Percentiles rank a stretch among this genome's conserved stretches.
phyloP scores from a whole-genome alignment of 331 rosid species.

The Acacia concinna region DNA sequence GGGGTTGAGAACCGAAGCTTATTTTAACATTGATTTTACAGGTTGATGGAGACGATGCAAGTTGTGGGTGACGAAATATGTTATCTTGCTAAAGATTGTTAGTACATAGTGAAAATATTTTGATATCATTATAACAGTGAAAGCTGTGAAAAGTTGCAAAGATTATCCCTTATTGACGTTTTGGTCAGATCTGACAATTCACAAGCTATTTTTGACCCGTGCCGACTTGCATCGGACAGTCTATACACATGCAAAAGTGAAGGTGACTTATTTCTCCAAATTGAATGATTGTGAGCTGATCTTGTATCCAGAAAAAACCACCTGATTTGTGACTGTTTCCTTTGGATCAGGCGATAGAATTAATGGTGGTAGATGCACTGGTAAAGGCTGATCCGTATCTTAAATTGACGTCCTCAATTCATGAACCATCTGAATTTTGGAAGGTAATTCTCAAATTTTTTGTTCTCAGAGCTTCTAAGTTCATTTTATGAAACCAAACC shows the following conservation, averaged over 20 bases:
- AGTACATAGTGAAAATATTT: constrained; percentile 38
- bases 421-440: constrained; percentile 56
- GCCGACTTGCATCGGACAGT: constrained; percentile 79
- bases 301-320: constrained; percentile 13
- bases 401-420: constrained; percentile 40
- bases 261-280: constrained; percentile 43
- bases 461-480: constrained; percentile 21
- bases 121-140: neutral
- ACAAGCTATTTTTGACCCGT: constrained; percentile 69
- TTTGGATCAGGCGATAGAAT: constrained; percentile 62
- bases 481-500: constrained; percentile 11
- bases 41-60: constrained; percentile 76
- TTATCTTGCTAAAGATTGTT: constrained; percentile 68
- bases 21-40: constrained; percentile 33
- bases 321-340: constrained; percentile 14
- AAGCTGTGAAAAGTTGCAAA: neutral
- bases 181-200: constrained; percentile 67
- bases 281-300: neutral
- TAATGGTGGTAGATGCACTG: constrained; percentile 71
- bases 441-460: constrained; percentile 49
- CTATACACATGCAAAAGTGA: constrained; percentile 74
- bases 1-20: constrained; percentile 12
- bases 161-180: constrained; percentile 26
- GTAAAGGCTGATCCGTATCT: constrained; percentile 50
- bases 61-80: constrained; percentile 68